Evolutionary conservation across 176 grass and related monocot genomes (phyloP).

Genomic region (Avena atlantica): DNA sequence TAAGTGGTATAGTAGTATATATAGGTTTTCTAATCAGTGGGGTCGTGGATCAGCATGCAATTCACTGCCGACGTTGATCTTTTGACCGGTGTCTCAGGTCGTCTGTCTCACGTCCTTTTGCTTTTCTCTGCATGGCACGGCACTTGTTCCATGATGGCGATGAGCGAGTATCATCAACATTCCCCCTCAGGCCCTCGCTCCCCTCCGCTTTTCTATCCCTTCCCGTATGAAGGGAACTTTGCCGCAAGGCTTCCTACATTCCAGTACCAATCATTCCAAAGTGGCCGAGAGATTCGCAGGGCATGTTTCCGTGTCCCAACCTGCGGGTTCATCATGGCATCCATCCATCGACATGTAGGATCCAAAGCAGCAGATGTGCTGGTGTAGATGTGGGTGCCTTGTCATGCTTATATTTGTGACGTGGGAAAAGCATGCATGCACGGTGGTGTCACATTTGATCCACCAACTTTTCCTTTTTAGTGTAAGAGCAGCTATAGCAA

Average conservation of each 20-base stretch:
- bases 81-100: constrained; percentile 59
- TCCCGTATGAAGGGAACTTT: constrained; percentile 45
- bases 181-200: constrained; percentile 12
- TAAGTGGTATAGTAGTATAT: neutral
- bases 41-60: constrained; percentile 19
- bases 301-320: constrained; percentile 47
- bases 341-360: neutral
- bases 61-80: constrained; percentile 42
- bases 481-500: too few species aligned
- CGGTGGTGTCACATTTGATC: neutral
- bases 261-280: constrained; percentile 56
- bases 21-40: constrained; percentile 6
- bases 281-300: constrained; percentile 42
- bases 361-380: neutral
- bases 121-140: constrained; percentile 50
- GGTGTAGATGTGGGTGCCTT: neutral
- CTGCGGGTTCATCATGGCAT: constrained; percentile 29
- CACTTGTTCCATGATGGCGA: constrained; percentile 46
- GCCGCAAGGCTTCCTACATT: constrained; percentile 46
- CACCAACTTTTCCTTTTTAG: too few species aligned
- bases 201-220: constrained; percentile 9
- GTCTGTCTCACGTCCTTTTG: constrained; percentile 22
- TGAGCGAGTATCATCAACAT: constrained; percentile 46
- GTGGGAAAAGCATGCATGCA: neutral
- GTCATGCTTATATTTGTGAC: neutral